Percentiles rank a stretch among this genome's conserved stretches.
These are phyloP conservation scores for Candida pini DNA, from an alignment of 805 yeast genomes.

Conservation along the genomic window DNA sequence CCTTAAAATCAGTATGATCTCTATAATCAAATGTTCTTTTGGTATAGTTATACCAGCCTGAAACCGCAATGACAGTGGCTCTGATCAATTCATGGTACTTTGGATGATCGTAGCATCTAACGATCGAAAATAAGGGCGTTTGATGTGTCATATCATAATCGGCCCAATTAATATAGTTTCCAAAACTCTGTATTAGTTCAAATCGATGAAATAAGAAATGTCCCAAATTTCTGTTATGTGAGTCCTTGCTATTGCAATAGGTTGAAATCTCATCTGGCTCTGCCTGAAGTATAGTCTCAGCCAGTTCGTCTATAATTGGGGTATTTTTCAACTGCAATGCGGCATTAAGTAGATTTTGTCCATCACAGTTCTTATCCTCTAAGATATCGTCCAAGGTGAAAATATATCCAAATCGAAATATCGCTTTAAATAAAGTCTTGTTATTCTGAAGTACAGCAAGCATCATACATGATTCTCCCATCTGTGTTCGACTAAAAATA, in stretches of 20 bases:
- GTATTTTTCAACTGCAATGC: constrained; percentile 54
- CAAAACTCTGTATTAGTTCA: constrained; percentile 46
- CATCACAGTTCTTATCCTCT: constrained; percentile 51
- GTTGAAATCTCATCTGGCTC: constrained; percentile 38
- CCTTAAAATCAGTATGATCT: constrained; percentile 66
- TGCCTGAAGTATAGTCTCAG: constrained; percentile 36
- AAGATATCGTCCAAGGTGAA: constrained; percentile 64
- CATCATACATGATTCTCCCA: constrained; percentile 71
- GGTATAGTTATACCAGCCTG: constrained; percentile 34
- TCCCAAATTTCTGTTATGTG: constrained; percentile 55
- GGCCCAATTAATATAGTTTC: constrained; percentile 64
- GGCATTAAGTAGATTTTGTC: constrained; percentile 51
- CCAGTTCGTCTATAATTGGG: constrained; percentile 41
- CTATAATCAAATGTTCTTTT: constrained; percentile 35
- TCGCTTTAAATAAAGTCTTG: constrained; percentile 35
- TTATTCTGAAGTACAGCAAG: constrained; percentile 50
- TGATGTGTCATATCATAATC: constrained; percentile 57
- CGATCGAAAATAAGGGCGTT: constrained; percentile 72
- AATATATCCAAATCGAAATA: constrained; percentile 41
- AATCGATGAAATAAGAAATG: constrained; percentile 64
- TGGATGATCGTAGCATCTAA: constrained; percentile 76
- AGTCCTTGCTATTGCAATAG: constrained; percentile 50
- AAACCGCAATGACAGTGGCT: constrained; percentile 39
- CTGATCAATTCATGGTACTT: constrained; percentile 47
- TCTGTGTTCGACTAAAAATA: constrained; percentile 35